Evolutionary conservation across 306 rosid genomes (phyloP), one percentile per base, ranked within the genome.

Genomic region (Ceratonia siliqua): DNA sequence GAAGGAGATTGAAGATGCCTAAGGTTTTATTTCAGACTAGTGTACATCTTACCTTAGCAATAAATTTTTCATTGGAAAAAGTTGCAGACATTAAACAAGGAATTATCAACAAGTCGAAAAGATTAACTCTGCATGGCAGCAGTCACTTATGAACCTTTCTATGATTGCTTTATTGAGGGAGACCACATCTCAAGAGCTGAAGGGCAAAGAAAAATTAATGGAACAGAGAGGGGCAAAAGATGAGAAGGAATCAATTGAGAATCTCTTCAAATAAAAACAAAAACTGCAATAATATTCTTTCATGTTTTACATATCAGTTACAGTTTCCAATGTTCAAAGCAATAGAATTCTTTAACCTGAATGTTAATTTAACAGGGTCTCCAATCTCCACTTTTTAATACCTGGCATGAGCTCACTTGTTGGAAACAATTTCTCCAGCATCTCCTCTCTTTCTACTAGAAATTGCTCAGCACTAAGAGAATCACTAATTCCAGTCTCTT

Each of bases 341-440:
- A n/a, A n/a, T 28, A 2, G 4, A 2, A 28, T 28, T 4, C 32
- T 28, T 28, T 28, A 28, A 28, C 4, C 4, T 28, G 32, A 3
- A 42, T 32, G 62, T 22, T 48, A 55, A 20, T 22, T n/a, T 54
- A 30, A 18, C 8, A 35, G 12, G 14, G 8, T 41, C 39, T 24
- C n/a, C 35, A 36, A 36, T 49, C 78, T 53, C 46, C 49, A 59
- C 50, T 58, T 39, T 27, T 66, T 17, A 62, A 18, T 82, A 91
- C 98, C 99, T 76, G 93, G 97, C 99, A 92, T 87, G 13, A 90
- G 88, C 58, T 94, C 89, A 45, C 96, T 80, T 6, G 85, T 79
- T 5, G 99, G 96, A 77, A 94, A 92, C 90, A 94, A 30, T 2
- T 41, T 81, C 78, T 56, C 73, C 67, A 94, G 88, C 96, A 82